A percentile compares a stretch with the other conserved stretches of the same genome.
These are phyloP conservation scores for Ganoderma sinense DNA, from an alignment of 1,284 basidiomycete species.

Conservation along the genomic window DNA sequence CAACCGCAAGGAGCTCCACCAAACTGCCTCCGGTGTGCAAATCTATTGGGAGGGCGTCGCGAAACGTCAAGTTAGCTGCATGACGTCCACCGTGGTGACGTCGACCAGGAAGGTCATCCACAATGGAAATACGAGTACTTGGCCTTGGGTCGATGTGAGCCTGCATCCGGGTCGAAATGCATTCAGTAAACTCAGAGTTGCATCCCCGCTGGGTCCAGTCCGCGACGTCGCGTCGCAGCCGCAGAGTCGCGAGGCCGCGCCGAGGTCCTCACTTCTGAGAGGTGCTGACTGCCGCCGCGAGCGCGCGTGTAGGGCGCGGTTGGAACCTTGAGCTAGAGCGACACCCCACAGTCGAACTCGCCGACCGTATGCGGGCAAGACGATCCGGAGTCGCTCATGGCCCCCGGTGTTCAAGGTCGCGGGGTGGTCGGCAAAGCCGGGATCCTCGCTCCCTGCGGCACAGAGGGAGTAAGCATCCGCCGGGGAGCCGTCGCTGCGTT, in stretches of 20 bases:
- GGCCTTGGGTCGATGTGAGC: not conserved
- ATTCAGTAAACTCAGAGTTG: not conserved
- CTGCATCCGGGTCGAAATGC: not conserved
- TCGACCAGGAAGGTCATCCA: not conserved
- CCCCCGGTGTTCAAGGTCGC: slow-evolving; percentile 1
- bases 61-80: not conserved
- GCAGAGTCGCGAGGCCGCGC: not conserved
- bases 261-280: not conserved
- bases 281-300: not conserved
- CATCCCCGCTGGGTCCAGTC: not conserved
- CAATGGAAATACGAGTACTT: not conserved
- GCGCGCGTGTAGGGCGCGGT: not conserved
- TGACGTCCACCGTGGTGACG: not conserved
- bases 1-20: not conserved
- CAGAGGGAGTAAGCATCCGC: not conserved
- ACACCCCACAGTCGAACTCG: not conserved
- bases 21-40: not conserved
- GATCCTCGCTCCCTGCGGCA: not conserved
- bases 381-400: not conserved
- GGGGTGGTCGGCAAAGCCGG: not conserved
- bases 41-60: not conserved
- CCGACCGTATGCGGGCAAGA: not conserved
- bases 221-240: not conserved
- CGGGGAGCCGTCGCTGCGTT: not conserved
- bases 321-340: not conserved